phyloP scores from a whole-genome alignment of 108 stramenopile genomes.

The Cyclotella baltica region DNA sequence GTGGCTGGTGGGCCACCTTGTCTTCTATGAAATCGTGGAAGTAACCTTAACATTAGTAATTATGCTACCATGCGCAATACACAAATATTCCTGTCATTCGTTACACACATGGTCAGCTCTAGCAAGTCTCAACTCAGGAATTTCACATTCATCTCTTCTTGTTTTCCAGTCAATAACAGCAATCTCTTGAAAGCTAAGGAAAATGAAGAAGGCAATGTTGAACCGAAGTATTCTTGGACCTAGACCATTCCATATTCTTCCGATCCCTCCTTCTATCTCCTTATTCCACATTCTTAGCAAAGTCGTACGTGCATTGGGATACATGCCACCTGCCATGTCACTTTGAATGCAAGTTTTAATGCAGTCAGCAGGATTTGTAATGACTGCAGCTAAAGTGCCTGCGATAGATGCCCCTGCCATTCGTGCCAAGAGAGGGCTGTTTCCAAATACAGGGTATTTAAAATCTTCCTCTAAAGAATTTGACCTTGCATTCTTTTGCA shows the following conservation, averaged over 20 bases:
- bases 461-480: not conserved
- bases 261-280: slow-evolving; percentile 15
- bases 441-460: slow-evolving; percentile 8
- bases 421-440: slow-evolving; percentile 13
- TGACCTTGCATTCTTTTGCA: slow-evolving; percentile 5
- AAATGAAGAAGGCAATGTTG: slow-evolving; percentile 35
- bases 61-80: no score
- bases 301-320: slow-evolving; percentile 16
- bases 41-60: no score
- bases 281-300: slow-evolving; percentile 14
- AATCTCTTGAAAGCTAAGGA: slow-evolving; percentile 18
- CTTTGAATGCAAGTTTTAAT: slow-evolving; percentile 38
- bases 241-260: slow-evolving; percentile 19
- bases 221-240: slow-evolving; percentile 32
- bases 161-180: slow-evolving; percentile 27
- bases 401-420: slow-evolving; percentile 32
- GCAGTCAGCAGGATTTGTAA: slow-evolving; percentile 32
- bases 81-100: no score
- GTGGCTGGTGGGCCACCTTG: no score
- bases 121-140: slow-evolving; percentile 5
- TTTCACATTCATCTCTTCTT: not conserved
- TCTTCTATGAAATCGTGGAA: no score
- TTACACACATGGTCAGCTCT: slow-evolving; percentile 4
- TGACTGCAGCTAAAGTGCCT: slow-evolving; percentile 27
- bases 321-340: slow-evolving; percentile 17